Conservation (phyloP, 2,329 filamentous ascomycete species). For the Stagonosporopsis tanaceti region DNA sequence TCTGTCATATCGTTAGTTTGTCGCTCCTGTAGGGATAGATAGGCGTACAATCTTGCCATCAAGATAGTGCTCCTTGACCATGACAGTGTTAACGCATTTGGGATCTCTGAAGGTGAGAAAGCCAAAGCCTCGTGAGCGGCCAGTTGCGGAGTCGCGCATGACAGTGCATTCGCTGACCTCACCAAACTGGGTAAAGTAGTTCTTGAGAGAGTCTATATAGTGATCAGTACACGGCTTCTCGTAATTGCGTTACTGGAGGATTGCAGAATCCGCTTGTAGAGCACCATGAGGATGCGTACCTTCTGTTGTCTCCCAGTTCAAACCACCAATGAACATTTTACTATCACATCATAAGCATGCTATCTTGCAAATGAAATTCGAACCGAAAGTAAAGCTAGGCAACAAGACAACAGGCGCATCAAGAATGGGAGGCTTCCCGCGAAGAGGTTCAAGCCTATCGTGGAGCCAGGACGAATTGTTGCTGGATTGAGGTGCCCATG, state of each 20-base stretch:
- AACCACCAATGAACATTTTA: conserved; percentile 99
- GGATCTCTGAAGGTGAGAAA: conserved; percentile 98
- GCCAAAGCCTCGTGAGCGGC: conserved; percentile 92
- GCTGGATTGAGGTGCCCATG: background rate
- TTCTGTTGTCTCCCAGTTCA: conserved; percentile 99
- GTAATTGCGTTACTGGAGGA: too few species aligned
- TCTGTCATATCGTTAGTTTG: conserved; percentile 63
- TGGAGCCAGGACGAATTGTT: background rate
- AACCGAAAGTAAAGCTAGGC: background rate
- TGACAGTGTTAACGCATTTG: conserved; percentile 97
- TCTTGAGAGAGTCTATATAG: conserved; percentile 83
- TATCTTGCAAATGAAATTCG: background rate
- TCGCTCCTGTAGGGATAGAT: conserved; percentile 19
- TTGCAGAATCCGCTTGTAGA: background rate
- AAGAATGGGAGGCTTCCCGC: background rate
- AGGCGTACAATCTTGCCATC: conserved; percentile 94
- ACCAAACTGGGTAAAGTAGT: conserved; percentile 97
- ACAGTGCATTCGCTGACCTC: conserved; percentile 98
- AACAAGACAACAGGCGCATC: conserved; percentile 11
- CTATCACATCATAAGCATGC: conserved; percentile 59
- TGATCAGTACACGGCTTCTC: conserved; percentile 4
- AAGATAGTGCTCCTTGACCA: conserved; percentile 99
- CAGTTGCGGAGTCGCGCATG: conserved; percentile 96
- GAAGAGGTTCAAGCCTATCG: too few species aligned
- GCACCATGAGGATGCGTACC: conserved; percentile 67